Base-by-base conservation (phyloP, 139 green algal species). In the Dunaliella primolecta region DNA sequence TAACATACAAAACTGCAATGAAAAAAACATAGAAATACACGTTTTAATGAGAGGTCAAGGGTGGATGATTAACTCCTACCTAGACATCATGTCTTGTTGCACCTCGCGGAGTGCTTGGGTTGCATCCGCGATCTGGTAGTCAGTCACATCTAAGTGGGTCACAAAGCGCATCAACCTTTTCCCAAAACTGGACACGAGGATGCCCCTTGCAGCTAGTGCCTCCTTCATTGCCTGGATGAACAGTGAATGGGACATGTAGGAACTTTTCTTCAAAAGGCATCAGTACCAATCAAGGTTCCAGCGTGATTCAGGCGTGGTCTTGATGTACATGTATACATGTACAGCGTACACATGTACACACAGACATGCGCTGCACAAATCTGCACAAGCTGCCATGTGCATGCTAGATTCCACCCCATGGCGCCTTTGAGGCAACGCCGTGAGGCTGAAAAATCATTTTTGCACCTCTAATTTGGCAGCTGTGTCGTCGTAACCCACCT, bases 161-260 rank as follows among this genome's bases (percentile, higher is more conserved):
- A 89, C 86, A 32, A 89, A 34, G 1, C 86, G 86, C 34, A 89
- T 72, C 46, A 83, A 34, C 1, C 72, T 57, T 23, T 46, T 77
- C 0, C 15, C 83, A 78, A 89, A 85, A 34, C 71, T 57, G 38
- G 80, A 85, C 0, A 85, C 38, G 2, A 87, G 86, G 32, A 89
- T 56, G 56, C 83, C 83, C 20, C 30, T 46, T 1, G 29, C n/a
- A 15, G 36, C 57, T 2, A 85, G 35, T 25, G 27, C 36, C 2
- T 78, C 71, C 24, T 38, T 29, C 71, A 85, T 27, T 46, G 35
- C 72, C 21, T 36, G 38, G n/a, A 80, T 11, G n/a, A 31, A 30
- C 3, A 75, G 74, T 30, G 74, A 29, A n/a, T n/a, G n/a, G 72
- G 70, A 75, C 23, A 78, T 25, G 74, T n/a, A 74, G 74, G 25